These are phyloP conservation scores for Rehmannia glutinosa DNA, from an alignment of 257 asterid species.

Conservation along the genomic window DNA sequence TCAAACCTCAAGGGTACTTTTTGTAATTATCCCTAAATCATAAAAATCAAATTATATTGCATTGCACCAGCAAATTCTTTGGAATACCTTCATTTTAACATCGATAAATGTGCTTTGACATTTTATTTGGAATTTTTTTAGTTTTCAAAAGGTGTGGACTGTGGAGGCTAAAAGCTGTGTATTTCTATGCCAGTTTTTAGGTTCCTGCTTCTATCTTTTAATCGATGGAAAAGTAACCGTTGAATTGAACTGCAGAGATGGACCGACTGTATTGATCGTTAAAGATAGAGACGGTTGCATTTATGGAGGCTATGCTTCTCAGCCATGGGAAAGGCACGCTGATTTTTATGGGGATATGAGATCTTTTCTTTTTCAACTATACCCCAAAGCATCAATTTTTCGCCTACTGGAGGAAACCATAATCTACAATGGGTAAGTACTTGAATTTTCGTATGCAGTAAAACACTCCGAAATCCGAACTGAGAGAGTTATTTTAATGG, in stretches of 20 bases:
- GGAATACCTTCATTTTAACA: no score
- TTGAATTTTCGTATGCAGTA: background rate
- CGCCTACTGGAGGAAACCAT: constrained; percentile 86
- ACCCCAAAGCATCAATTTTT: constrained; percentile 71
- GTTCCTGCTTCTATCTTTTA: constrained; percentile 29
- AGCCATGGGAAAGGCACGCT: constrained; percentile 86
- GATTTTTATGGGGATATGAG: constrained; percentile 88
- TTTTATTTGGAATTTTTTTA: background rate
- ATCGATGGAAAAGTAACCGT: constrained; percentile 24
- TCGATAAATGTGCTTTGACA: background rate
- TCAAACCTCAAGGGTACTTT: no score
- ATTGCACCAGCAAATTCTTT: no score
- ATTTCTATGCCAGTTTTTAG: constrained; percentile 18
- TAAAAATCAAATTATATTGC: no score
- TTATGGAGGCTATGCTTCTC: constrained; percentile 96
- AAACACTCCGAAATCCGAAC: no score
- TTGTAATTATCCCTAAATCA: no score
- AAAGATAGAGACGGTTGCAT: constrained; percentile 81
- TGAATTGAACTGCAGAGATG: constrained; percentile 66
- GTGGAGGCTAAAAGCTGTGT: constrained; percentile 12
- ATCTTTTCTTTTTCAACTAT: constrained; percentile 76
- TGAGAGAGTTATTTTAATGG: no score
- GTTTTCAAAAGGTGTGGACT: background rate
- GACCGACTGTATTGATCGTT: constrained; percentile 70
- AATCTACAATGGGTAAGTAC: constrained; percentile 85